Evolutionary conservation across 2,329 filamentous ascomycete species (phyloP).

Genomic region (Ceratocystis papillata): DNA sequence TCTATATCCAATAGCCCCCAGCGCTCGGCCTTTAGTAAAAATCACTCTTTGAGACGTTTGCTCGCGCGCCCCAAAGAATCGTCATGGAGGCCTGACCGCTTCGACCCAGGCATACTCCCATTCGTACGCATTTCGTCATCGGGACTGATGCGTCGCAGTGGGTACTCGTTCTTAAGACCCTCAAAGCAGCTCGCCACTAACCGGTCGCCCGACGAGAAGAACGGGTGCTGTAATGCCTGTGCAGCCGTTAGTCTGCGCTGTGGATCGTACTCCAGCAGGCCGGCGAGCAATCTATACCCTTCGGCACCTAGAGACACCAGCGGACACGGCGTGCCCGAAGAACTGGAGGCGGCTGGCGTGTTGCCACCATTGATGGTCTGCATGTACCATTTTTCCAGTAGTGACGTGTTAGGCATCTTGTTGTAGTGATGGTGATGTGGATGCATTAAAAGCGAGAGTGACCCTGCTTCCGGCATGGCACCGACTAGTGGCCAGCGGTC

Average conservation of each 20-base stretch:
- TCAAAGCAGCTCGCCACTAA: conserved; percentile 82
- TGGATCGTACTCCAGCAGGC: conserved; percentile 85
- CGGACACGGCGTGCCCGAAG: conserved; percentile 33
- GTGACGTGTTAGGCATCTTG: conserved; percentile 32
- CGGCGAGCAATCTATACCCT: conserved; percentile 70
- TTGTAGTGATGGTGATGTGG: conserved; percentile 30
- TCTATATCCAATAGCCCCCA: too few relatives aligned
- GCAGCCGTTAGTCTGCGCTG: conserved; percentile 77
- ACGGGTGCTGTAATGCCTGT: conserved; percentile 78
- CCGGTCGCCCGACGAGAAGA: conserved; percentile 66
- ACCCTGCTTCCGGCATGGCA: conserved; percentile 75
- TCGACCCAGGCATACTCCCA: conserved; percentile 78
- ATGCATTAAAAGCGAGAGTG: conserved; percentile 39
- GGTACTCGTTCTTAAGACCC: conserved; percentile 78
- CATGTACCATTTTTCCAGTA: conserved; percentile 72
- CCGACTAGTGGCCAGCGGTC: conserved; percentile 77
- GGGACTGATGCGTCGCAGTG: conserved; percentile 76
- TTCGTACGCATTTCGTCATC: conserved; percentile 85
- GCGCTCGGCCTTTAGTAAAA: too few relatives aligned
- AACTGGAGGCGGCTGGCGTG: conserved; percentile 39
- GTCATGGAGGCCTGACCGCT: conserved; percentile 74
- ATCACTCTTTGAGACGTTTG: conserved; percentile 50
- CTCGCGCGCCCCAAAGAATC: conserved; percentile 55
- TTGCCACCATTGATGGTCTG: conserved; percentile 52
- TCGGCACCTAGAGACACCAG: conserved; percentile 58